Conservation (phyloP, 2,329 filamentous ascomycete genomes). For the Ilyonectria destructans region DNA sequence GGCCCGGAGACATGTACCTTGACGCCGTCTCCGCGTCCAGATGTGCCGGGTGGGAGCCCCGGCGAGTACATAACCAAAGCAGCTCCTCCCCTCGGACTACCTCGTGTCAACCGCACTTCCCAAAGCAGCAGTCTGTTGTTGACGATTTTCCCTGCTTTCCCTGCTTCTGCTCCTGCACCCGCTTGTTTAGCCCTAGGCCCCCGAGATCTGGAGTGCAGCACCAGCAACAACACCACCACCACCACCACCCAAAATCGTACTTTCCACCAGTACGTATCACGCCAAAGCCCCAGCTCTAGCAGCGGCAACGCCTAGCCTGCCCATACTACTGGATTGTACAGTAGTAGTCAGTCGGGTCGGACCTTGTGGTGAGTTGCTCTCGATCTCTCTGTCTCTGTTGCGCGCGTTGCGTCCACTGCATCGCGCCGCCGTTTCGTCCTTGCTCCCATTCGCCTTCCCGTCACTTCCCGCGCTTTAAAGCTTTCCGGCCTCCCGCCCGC, state of each 20-base stretch:
- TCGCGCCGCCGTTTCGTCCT: conserved; percentile 41
- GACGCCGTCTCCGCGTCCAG: conserved; percentile 38
- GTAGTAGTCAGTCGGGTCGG: conserved; percentile 3
- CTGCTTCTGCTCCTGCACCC: conserved; percentile 34
- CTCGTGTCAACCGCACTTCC: conserved; percentile 41
- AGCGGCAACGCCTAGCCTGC: conserved; percentile 16
- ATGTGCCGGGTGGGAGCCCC: conserved; percentile 43
- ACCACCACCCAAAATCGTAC: conserved; percentile 21
- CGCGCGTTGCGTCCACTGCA: conserved; percentile 35
- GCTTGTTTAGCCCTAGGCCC: conserved; percentile 28
- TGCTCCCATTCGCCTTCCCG: conserved; percentile 42
- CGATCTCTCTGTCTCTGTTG: conserved; percentile 7
- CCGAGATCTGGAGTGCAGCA: conserved; percentile 34
- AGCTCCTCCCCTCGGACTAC: conserved; percentile 46
- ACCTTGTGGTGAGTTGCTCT: conserved; percentile 22
- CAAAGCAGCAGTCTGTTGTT: conserved; percentile 48
- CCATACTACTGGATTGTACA: conserved; percentile 5
- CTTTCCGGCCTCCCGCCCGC: conserved; percentile 44
- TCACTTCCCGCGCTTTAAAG: conserved; percentile 47
- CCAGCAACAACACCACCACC: conserved; percentile 28
- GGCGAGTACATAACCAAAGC: conserved; percentile 51
- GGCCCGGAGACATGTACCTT: conserved; percentile 38
- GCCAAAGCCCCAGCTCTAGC: conserved; percentile 15
- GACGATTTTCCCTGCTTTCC: conserved; percentile 34
- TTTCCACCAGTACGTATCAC: conserved; percentile 22